Conservation (phyloP, 164 flowering plant genomes). For the Aristolochia fimbriata region DNA sequence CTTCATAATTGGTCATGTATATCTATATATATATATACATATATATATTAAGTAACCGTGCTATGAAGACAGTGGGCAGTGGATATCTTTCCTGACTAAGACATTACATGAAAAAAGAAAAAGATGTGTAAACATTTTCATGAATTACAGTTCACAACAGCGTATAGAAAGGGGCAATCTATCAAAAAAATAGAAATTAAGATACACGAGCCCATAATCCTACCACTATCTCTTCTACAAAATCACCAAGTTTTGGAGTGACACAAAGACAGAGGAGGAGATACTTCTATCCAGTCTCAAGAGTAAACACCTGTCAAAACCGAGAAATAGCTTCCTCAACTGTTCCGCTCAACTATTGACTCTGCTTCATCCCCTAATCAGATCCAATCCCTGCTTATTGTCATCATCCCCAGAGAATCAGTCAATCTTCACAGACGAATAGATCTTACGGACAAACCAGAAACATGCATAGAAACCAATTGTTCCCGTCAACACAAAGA, state of each 20-base stretch:
- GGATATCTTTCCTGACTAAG: no score
- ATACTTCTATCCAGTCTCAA: neutral
- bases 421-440: constrained; percentile 58
- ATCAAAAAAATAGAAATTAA: constrained; percentile 3
- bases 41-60: no score
- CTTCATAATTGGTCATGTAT: no score
- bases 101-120: no score
- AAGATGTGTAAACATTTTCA: no score
- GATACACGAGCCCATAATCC: constrained; percentile 8
- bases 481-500: constrained; percentile 76
- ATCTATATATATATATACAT: no score
- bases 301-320: constrained; percentile 3
- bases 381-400: neutral
- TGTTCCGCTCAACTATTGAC: neutral
- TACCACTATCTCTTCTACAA: constrained; percentile 8
- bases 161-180: constrained; percentile 3
- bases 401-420: neutral
- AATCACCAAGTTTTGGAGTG: constrained; percentile 6
- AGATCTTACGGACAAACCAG: constrained; percentile 82
- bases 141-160: constrained; percentile 6
- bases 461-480: constrained; percentile 82
- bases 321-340: neutral
- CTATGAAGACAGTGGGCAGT: no score
- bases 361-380: constrained; percentile 2
- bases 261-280: neutral